Conservation (phyloP, 1,284 basidiomycete species). For the Irpex sp. region DNA sequence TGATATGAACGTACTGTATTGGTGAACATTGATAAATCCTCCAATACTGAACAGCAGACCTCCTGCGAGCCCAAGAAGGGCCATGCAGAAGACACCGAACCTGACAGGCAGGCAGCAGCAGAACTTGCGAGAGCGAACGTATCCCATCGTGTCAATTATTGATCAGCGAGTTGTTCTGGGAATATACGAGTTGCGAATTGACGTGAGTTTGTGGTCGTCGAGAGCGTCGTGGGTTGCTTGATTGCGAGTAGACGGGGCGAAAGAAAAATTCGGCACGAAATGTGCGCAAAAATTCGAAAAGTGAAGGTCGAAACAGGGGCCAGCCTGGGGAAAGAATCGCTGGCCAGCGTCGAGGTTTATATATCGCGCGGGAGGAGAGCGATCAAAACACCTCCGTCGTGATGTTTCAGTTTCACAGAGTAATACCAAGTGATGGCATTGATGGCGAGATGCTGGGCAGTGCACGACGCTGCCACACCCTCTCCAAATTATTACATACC, state of each 20-base stretch:
- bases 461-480: neutral
- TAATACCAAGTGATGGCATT: neutral
- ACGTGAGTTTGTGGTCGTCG: constrained; percentile 5
- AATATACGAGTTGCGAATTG: neutral
- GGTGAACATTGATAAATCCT: constrained; percentile 35
- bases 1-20: constrained; percentile 19
- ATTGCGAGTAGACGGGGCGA: constrained; percentile 7
- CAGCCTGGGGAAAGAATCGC: constrained; percentile 16
- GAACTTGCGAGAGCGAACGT: constrained; percentile 37
- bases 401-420: constrained; percentile 10
- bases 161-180: constrained; percentile 4
- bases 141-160: constrained; percentile 17
- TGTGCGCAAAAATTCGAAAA: constrained; percentile 9
- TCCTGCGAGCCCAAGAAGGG: constrained; percentile 39
- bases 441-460: neutral
- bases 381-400: constrained; percentile 8
- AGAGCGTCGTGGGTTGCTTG: constrained; percentile 8
- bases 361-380: constrained; percentile 1
- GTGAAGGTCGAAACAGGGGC: constrained; percentile 21
- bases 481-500: neutral
- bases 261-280: constrained; percentile 13
- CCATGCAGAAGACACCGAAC: constrained; percentile 57
- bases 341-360: constrained; percentile 9
- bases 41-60: constrained; percentile 42
- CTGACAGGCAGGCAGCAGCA: constrained; percentile 63